A percentile compares a stretch with the other conserved stretches of the same genome.
Evolutionary conservation across 805 yeast species (phyloP).

Genomic region (Zygotorulaspora danielsina): DNA sequence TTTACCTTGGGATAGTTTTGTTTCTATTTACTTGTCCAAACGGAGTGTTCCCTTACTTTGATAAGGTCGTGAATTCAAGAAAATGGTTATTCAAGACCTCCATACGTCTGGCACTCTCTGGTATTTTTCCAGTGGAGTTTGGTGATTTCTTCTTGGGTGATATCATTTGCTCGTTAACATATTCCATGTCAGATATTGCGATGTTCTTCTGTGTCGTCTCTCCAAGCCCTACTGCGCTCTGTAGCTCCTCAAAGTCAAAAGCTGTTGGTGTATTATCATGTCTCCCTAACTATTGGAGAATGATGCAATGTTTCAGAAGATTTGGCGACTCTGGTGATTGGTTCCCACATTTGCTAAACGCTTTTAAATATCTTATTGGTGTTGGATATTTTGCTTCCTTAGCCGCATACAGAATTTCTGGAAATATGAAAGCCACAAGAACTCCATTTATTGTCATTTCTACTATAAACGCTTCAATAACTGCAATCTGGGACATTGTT

Average conservation of each 20-base stretch:
- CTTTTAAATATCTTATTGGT: slow-evolving; percentile 67
- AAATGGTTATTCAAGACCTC: slow-evolving; percentile 70
- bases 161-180: slow-evolving; percentile 81
- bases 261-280: slow-evolving; percentile 79
- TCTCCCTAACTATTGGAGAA: slow-evolving; percentile 86
- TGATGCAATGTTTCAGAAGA: slow-evolving; percentile 86
- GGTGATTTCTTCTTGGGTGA: slow-evolving; percentile 93
- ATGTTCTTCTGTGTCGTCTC: slow-evolving; percentile 78
- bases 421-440: slow-evolving; percentile 36
- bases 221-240: slow-evolving; percentile 47
- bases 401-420: slow-evolving; percentile 62
- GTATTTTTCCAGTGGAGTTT: slow-evolving; percentile 91
- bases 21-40: slow-evolving; percentile 21
- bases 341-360: slow-evolving; percentile 94
- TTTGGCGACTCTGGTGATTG: slow-evolving; percentile 88
- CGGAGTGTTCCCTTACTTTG: slow-evolving; percentile 31
- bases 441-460: slow-evolving; percentile 72
- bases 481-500: slow-evolving; percentile 80
- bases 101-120: slow-evolving; percentile 72
- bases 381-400: slow-evolving; percentile 65
- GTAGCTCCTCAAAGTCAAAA: slow-evolving; percentile 77
- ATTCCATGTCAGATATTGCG: slow-evolving; percentile 79
- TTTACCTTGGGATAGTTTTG: slow-evolving; percentile 39
- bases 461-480: slow-evolving; percentile 60
- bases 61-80: slow-evolving; percentile 50